Evolutionary conservation across 2,329 filamentous ascomycete genomes (phyloP), one percentile per base, ranked within the genome.

Genomic region (Graphium sp.): DNA sequence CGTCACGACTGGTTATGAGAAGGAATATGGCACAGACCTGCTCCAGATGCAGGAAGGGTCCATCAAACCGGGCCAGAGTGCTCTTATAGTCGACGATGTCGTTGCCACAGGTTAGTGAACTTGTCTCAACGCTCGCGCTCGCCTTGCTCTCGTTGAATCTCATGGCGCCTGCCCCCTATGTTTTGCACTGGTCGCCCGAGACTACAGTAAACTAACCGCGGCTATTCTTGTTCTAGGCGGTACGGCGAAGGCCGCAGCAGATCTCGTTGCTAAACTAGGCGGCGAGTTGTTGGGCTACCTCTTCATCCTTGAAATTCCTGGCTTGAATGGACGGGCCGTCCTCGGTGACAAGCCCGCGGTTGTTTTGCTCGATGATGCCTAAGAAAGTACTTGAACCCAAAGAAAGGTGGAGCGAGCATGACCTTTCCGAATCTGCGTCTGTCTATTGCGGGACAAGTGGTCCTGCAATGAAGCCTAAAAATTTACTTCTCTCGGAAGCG

Each of bases 1-100:
- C 44, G 74, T 79, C 46, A 91, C 81, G 32, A 84, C 84, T 39
- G 66, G 67, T 41, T 98, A 83, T 53, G 62, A 84, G 55, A 98
- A 98, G 66, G 89, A 98, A 56, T 98, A 98, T 48, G 89, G 89
- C 37, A 67, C 74, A 54, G 89, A 98, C 52, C 76, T 76, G 49
- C 95, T 98, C 61, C 82, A 95, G 66, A 91, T 98, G 62, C 89
- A 98, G 62, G 61, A 68, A 40, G 84, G 79, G 52, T 76, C 77
- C 24, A 75, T 98, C 45, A 75, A 79, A 57, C 65, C 71, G 29
- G 85, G 85, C 20, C 82, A 93, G 59, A 85, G 77, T 52, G 87
- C 93, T 33, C 60, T 98, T 36, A 68, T 98, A 39, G 84, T 98
- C 18, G 89, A 98, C 53, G 89, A 98, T 52, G 92, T 98, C 47